Percentiles rank a stretch among this genome's conserved stretches.
Conservation (phyloP, 202 grass and related monocot genomes). For the Setaria viridis region DNA sequence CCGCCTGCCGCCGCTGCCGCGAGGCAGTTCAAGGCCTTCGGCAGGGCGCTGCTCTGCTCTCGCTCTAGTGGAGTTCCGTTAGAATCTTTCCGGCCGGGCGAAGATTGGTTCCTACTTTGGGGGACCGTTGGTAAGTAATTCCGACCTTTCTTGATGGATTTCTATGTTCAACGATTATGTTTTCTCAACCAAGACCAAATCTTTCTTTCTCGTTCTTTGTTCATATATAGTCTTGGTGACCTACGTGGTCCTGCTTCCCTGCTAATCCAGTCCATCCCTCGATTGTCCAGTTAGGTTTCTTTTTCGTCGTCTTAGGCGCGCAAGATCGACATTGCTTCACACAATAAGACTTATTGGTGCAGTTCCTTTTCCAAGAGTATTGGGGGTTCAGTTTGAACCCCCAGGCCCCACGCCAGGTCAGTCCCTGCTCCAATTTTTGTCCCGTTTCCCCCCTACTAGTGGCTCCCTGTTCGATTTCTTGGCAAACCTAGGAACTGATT, state of each 20-base stretch:
- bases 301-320: background rate
- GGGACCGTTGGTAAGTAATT: constrained; percentile 1
- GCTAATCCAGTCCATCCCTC: background rate
- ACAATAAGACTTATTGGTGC: background rate
- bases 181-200: background rate
- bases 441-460: background rate
- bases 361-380: background rate
- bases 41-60: background rate
- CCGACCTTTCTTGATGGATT: constrained; percentile 6
- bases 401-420: background rate
- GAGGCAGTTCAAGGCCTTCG: background rate
- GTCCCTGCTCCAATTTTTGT: constrained; percentile 25
- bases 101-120: background rate
- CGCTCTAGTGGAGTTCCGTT: background rate
- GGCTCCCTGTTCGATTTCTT: background rate
- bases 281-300: background rate
- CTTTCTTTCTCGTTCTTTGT: background rate
- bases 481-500: constrained; percentile 2
- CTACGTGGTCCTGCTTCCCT: background rate
- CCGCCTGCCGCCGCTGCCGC: background rate
- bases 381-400: background rate
- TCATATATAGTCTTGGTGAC: background rate
- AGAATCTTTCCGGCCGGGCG: background rate
- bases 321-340: background rate
- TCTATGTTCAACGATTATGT: background rate